phyloP scores from a whole-genome alignment of 192 early-diverging fungal species.

The Pilobolus umbonatus region DNA sequence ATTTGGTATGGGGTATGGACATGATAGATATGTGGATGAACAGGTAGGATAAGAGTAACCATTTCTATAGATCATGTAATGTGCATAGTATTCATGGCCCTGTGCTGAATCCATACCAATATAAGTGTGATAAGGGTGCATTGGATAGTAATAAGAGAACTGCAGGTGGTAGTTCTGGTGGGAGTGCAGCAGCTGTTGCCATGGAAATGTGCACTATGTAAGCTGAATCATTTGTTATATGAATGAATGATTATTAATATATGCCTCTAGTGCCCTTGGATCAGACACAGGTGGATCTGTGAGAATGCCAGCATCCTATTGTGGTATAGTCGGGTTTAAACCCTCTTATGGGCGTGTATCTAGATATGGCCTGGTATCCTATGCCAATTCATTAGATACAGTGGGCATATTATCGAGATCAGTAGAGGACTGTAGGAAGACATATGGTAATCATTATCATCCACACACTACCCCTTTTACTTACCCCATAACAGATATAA shows the following conservation, averaged over 20 bases:
- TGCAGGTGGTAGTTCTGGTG: conserved; percentile 90
- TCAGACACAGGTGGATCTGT: conserved; percentile 96
- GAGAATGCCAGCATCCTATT: conserved; percentile 89
- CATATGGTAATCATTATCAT: conserved; percentile 57
- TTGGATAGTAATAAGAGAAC: conserved; percentile 34
- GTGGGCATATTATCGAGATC: conserved; percentile 73
- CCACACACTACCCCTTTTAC: neutral
- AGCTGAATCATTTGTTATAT: conserved; percentile 17
- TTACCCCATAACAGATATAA: conserved; percentile 37
- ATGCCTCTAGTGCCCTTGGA: conserved; percentile 63
- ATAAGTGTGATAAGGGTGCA: conserved; percentile 3
- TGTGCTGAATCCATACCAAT: conserved; percentile 30
- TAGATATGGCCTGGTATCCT: conserved; percentile 77
- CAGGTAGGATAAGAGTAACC: neutral
- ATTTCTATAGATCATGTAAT: conserved; percentile 39
- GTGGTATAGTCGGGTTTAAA: conserved; percentile 90
- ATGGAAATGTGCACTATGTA: conserved; percentile 71
- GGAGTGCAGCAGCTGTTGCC: conserved; percentile 87
- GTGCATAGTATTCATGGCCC: conserved; percentile 42
- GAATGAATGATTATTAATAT: neutral
- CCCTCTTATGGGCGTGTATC: conserved; percentile 87
- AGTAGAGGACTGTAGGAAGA: conserved; percentile 46
- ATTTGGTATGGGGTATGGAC: conserved; percentile 88
- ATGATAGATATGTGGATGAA: neutral
- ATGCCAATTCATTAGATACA: conserved; percentile 85